These are phyloP conservation scores for Boletus huronensis DNA, from an alignment of 768 basidiomycete species.

Conservation along the genomic window DNA sequence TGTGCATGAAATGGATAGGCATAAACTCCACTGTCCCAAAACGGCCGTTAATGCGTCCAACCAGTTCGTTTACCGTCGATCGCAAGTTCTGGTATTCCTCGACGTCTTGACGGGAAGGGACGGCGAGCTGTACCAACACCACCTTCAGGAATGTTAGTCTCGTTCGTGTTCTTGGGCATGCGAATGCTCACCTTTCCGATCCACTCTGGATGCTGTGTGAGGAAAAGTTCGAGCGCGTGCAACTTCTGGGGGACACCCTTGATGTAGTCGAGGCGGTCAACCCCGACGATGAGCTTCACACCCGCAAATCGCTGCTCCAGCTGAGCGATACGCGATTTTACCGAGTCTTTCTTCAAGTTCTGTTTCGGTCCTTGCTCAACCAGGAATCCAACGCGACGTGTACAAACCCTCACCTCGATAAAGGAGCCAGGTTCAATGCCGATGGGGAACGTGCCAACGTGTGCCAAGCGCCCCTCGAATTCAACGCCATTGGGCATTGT, in stretches of 20 bases:
- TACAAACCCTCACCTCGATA: constrained; percentile 53
- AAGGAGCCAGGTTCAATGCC: constrained; percentile 96
- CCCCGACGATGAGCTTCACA: constrained; percentile 96
- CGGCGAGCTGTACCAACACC: constrained; percentile 94
- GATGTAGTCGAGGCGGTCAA: constrained; percentile 98
- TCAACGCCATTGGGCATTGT: constrained; percentile 99
- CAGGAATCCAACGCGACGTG: neutral
- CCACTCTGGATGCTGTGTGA: constrained; percentile 98
- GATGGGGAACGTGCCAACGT: constrained; percentile 98
- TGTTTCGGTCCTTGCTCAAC: constrained; percentile 28
- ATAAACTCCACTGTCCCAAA: constrained; percentile 99
- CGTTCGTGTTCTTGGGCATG: neutral
- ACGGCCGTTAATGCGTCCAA: constrained; percentile 96
- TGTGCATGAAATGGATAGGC: constrained; percentile 99
- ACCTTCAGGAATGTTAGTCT: constrained; percentile 46
- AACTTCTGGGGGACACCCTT: constrained; percentile 99
- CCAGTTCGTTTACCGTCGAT: constrained; percentile 94
- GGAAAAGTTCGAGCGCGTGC: constrained; percentile 93
- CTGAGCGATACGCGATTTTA: constrained; percentile 75
- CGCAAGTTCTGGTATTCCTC: constrained; percentile 99
- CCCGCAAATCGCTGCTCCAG: constrained; percentile 90
- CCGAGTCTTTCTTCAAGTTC: constrained; percentile 76
- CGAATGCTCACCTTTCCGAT: constrained; percentile 77
- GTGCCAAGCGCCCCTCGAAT: constrained; percentile 90
- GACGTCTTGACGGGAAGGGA: constrained; percentile 96